Base-by-base conservation (phyloP, 805 yeast species). In the Zygoascus tannicola region DNA sequence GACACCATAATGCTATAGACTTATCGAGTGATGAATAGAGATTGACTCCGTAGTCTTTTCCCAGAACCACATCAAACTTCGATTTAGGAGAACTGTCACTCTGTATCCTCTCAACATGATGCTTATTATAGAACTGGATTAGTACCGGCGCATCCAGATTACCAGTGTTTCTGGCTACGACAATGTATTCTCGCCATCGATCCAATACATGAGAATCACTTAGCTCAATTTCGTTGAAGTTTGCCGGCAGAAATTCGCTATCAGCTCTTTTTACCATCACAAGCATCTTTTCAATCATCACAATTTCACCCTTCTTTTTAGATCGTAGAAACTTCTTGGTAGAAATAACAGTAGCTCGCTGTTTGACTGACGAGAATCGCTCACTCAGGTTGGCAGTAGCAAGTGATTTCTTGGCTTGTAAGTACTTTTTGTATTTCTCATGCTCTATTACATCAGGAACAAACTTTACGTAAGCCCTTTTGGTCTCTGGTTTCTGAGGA, bases 181-280 rank as follows among this genome's bases (percentile, higher is more conserved):
- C 81, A 22, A 77, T 65, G 56, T 78, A 85, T 57, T 88, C 96
- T 48, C 72, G 76, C 92, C 96, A 86, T 39, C 86, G 64, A 45
- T 84, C 88, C 7, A 69, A 48, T 1, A 83, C 70, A 42, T 81
- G 63, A 0, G 84, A 68, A 34, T 75, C 76, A 21, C 69, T 66
- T 1, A 70, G 64, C 45, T 75, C 78, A 7, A 62, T 56, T 47
- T 79, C 85, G 12, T 71, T 67, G 46, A 73, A 70, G 10, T 60
- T 50, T 1, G 55, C 48, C 4, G 67, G 59, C 10, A 69, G 56
- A 26, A 54, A 56, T 4, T 20, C n/a, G 4, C 19, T 26, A 4
- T 57, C 54, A 1, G 68, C 55, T 5, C 55, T 46, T 54, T 78
- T 79, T 15, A 78, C 71, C 63, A 78, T 64, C 0, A 85, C 85